Conservation (phyloP, 768 basidiomycete genomes). For the Leccinum rimulosum region DNA sequence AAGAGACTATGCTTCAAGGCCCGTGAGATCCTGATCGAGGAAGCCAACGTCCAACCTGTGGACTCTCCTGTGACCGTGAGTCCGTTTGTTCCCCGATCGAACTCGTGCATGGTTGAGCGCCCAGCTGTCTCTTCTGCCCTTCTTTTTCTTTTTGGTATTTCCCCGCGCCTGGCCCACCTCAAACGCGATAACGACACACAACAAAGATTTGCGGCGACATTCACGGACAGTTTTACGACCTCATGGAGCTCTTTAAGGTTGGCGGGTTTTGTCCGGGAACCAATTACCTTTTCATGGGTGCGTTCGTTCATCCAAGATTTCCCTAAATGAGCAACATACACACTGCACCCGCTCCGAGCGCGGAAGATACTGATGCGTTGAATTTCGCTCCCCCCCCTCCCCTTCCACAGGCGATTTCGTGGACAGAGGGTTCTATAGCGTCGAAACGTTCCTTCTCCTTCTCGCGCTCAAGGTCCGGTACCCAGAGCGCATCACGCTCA, state of each 20-base stretch:
- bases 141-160: background rate
- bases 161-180: background rate
- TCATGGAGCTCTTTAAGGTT: conserved; percentile 93
- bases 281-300: conserved; percentile 96
- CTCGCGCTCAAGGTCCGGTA: conserved; percentile 96
- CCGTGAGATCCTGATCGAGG: conserved; percentile 94
- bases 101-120: conserved; percentile 1
- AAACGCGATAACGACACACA: conserved; percentile 6
- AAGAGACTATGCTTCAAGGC: conserved; percentile 95
- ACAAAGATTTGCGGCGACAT: conserved; percentile 90
- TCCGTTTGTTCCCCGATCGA: conserved; percentile 11
- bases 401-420: conserved; percentile 83
- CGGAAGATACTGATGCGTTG: conserved; percentile 8
- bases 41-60: conserved; percentile 95
- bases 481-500: conserved; percentile 95
- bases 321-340: background rate
- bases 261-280: conserved; percentile 92
- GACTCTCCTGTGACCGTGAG: conserved; percentile 94
- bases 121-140: background rate
- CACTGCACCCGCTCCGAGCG: background rate
- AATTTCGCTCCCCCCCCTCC: background rate
- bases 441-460: conserved; percentile 93
- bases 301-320: conserved; percentile 22
- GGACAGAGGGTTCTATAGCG: conserved; percentile 95
- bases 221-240: conserved; percentile 95